Base-by-base conservation (phyloP, 495 filamentous ascomycete species). In the Jackrogersella multiformis region DNA sequence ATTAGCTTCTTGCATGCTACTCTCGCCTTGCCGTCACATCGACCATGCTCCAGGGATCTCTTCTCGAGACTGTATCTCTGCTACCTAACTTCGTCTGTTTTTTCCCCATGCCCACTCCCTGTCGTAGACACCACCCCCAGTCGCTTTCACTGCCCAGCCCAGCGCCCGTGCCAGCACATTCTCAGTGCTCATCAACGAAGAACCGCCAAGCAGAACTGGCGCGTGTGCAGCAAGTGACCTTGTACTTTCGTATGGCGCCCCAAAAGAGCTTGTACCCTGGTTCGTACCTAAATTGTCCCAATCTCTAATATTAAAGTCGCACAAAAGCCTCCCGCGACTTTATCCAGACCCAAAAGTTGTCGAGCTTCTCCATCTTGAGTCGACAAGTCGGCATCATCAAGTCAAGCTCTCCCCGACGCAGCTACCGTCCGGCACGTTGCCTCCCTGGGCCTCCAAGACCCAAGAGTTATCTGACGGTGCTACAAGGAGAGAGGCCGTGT, bases 261-360 rank as follows among this genome's bases (percentile, higher is more conserved):
- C 73, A 65, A 71, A 73, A 69, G 66, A 73, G 67, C 70, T 67
- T 65, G 63, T 69, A 71, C 69, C 71, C 71, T 72, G 73, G 69
- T 69, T 68, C 72, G 49, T 71, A 67, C 68, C 68, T 69, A 72
- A 70, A 69, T 68, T 71, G 66, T 71, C 65, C 72, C 67, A 67
- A 72, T 70, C 72, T 74, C 63, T 71, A 73, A 71, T 74, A 73
- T 77, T 78, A 76, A 79, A 82, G 80, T 82, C 77, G 80, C 81
- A 83, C 81, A 81, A 83, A 81, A 83, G 78, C 73, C 79, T 76
- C 72, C 73, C 66, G 69, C 72, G 76, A 77, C 78, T 64, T 70
- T 78, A 79, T 77, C 77, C 76, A 77, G 74, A 80, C 72, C 73
- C 74, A 80, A 78, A 78, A 78, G 72, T 75, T 71, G 65, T 75